Conservation (phyloP, 768 basidiomycete species). For the Astraeus odoratus region DNA sequence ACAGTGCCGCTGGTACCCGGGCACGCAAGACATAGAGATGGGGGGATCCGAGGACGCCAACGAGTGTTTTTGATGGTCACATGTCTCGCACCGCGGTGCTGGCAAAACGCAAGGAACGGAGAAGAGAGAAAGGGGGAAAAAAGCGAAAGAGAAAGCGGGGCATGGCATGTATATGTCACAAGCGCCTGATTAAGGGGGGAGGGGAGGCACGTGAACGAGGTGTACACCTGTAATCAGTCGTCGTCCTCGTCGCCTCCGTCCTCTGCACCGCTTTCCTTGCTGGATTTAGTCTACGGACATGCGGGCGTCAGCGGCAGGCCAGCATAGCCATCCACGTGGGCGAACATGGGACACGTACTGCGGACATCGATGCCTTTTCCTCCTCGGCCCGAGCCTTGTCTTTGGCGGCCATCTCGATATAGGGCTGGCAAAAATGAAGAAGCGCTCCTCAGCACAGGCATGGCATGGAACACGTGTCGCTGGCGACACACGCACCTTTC, state of each 20-base stretch:
- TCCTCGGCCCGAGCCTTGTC: conserved; percentile 87
- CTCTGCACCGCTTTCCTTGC: conserved; percentile 34
- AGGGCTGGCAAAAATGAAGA: conserved; percentile 51
- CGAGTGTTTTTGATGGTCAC: conserved; percentile 16
- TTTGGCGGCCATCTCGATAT: conserved; percentile 75
- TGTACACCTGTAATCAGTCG: conserved; percentile 22
- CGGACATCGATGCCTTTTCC: conserved; percentile 51
- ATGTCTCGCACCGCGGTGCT: conserved; percentile 28
- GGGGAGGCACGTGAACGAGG: background rate
- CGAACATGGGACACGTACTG: conserved; percentile 24
- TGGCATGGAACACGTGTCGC: too few relatives aligned
- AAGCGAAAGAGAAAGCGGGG: conserved; percentile 11
- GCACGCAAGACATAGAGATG: too few relatives aligned
- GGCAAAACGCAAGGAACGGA: too few relatives aligned
- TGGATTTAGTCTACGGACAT: conserved; percentile 25
- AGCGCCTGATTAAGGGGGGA: conserved; percentile 17
- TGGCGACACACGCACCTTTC: conserved; percentile 71
- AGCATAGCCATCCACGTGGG: too few relatives aligned
- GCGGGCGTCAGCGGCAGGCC: conserved; percentile 2
- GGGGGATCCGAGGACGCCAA: too few relatives aligned
- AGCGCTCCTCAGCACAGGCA: too few relatives aligned
- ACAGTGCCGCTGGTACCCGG: too few relatives aligned
- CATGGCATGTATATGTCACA: conserved; percentile 1
- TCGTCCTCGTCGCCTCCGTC: conserved; percentile 34
- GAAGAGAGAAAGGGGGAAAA: conserved; percentile 7